Conservation (phyloP, 306 rosid species). For the Casuarina glauca region DNA sequence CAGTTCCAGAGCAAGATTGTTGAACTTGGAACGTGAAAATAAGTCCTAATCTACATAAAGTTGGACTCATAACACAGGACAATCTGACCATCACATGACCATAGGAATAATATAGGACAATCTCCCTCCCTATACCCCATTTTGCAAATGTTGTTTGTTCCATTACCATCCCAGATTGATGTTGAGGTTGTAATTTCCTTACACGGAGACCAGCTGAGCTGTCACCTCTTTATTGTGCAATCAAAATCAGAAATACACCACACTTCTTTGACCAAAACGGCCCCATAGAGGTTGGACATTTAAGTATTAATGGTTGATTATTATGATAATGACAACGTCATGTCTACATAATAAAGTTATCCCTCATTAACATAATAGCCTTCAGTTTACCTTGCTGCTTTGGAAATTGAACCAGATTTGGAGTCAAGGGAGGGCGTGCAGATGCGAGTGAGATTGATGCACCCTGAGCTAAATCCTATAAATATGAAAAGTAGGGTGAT, state of each 20-base stretch:
- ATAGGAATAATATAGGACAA: background rate
- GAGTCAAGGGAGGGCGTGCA: conserved; percentile 53
- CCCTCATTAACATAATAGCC: conserved; percentile 8
- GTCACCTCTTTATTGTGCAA: background rate
- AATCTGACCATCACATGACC: background rate
- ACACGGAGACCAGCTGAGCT: conserved; percentile 1
- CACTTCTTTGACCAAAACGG: background rate
- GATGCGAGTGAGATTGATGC: conserved; percentile 48
- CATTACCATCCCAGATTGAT: background rate
- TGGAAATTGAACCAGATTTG: conserved; percentile 64
- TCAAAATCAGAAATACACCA: background rate
- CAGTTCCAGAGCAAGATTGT: background rate
- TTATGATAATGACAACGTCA: background rate
- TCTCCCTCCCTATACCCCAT: background rate
- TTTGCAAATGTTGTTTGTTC: background rate
- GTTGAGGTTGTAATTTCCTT: background rate
- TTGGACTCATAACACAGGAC: background rate
- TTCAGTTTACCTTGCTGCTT: conserved; percentile 72
- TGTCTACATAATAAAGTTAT: background rate
- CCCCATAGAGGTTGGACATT: background rate
- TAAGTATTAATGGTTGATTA: background rate
- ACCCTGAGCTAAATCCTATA: conserved; percentile 77
- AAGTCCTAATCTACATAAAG: background rate
- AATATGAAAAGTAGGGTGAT: conserved; percentile 29
- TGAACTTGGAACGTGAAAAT: background rate